Base-by-base conservation (phyloP, 73 alveolate species). In the Symbiodinium natans region DNA sequence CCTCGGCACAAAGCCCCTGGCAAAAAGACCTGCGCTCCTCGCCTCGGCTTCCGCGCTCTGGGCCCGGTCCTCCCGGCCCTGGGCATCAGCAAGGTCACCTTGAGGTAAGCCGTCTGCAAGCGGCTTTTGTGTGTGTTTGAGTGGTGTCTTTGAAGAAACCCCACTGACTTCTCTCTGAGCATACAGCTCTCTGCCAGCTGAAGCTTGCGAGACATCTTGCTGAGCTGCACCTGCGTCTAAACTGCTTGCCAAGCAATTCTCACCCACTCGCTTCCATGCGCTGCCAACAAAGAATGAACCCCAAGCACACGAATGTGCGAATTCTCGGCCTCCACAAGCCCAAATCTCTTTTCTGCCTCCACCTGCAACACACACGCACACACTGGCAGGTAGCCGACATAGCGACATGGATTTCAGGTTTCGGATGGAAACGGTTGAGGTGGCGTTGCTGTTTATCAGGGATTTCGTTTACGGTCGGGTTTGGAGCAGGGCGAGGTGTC, bases 151-250 rank as follows among this genome's bases (percentile, higher is more conserved):
- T n/a, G n/a, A n/a, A n/a, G n/a, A n/a, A n/a, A n/a, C n/a, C n/a
- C n/a, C n/a, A n/a, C n/a, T n/a, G n/a, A n/a, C n/a, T 9, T 46
- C 13, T 25, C 11, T 41, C 92, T 86, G 27, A 63, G 95, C 86
- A 21, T 31, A 17, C 13, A 6, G 54, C 95, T 68, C 74, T 88
- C 95, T 29, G 86, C 71, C 41, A 68, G 86, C 73, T 63, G 85
- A 46, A 88, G 95, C 75, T 88, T 88, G 95, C 86, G 74, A 27
- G 95, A 63, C 41, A 88, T 43, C 52, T 88, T 88, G 95, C 68
- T 63, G 82, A 25, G 48, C 75, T 63, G 82, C 74, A 68, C 95
- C 95, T 88, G 43, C n/a, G n/a, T n/a, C n/a, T n/a, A n/a, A 0
- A 29, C 71, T 52, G 71, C 31, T 8, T 52, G 71, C 71, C n/a